A percentile compares a stretch with the other conserved stretches of the same genome.
Conservation (phyloP, 306 rosid genomes). For the Fragaria iinumae region DNA sequence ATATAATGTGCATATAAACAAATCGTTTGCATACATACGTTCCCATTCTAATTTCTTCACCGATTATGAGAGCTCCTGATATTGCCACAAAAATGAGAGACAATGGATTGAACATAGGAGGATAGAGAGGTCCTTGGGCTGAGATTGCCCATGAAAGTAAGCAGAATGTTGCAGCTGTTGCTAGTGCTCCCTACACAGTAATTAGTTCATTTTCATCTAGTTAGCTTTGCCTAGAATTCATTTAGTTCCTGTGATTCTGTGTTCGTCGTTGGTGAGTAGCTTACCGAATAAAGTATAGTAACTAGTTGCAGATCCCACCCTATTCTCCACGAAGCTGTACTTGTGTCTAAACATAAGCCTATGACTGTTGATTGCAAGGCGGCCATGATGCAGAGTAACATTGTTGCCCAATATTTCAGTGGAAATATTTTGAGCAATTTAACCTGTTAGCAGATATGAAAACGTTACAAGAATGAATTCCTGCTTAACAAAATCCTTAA, state of each 20-base stretch:
- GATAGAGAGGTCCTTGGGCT: conserved; percentile 59
- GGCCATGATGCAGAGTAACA: conserved; percentile 54
- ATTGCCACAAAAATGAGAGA: conserved; percentile 60
- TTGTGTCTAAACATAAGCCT: conserved; percentile 43
- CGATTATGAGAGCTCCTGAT: conserved; percentile 51
- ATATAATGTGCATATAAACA: neutral
- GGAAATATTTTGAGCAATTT: conserved; percentile 49
- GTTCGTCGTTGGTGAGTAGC: neutral
- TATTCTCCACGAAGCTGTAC: conserved; percentile 47
- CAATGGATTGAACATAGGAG: conserved; percentile 72
- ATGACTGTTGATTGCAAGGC: conserved; percentile 44
- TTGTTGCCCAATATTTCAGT: conserved; percentile 45
- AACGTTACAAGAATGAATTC: neutral
- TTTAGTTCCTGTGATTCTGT: neutral
- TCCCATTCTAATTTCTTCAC: conserved; percentile 49
- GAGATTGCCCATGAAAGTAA: conserved; percentile 50
- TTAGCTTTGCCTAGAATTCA: neutral
- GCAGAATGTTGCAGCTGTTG: conserved; percentile 61
- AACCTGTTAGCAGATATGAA: conserved; percentile 31
- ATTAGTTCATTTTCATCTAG: neutral
- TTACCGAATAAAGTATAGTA: conserved; percentile 68
- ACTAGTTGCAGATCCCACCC: conserved; percentile 53
- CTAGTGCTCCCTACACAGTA: conserved; percentile 50
- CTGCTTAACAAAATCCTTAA: neutral
- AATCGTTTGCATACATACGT: conserved; percentile 33